Conservation (phyloP, 1,284 basidiomycete species). For the Somion occarium region DNA sequence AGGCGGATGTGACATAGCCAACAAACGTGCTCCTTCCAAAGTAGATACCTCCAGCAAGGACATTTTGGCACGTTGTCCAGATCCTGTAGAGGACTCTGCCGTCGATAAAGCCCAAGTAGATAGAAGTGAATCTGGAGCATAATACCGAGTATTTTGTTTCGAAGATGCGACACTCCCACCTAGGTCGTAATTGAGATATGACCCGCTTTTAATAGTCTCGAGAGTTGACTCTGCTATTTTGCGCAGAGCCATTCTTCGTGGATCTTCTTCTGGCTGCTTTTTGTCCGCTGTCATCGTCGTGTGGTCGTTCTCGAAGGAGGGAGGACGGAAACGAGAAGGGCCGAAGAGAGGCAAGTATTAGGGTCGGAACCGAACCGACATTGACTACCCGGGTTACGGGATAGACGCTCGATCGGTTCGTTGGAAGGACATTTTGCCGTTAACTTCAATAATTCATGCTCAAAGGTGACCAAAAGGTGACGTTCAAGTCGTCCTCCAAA, state of each 20-base stretch:
- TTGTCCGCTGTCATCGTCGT: not conserved
- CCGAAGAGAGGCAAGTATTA: too few species aligned
- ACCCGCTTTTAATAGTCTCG: conserved; percentile 27
- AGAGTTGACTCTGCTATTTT: conserved; percentile 29
- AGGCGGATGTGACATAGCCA: conserved; percentile 14
- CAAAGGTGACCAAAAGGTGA: too few species aligned
- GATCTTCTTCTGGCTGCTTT: not conserved
- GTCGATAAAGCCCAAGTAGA: conserved; percentile 32
- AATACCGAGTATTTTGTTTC: conserved; percentile 37
- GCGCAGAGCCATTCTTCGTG: conserved; percentile 13
- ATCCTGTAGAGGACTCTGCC: conserved; percentile 9
- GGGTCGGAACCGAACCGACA: too few species aligned
- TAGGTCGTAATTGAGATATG: conserved; percentile 28
- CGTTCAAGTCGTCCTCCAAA: too few species aligned
- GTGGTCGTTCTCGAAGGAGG: too few species aligned
- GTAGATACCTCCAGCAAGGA: conserved; percentile 50
- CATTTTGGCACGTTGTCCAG: conserved; percentile 25
- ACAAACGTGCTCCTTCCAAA: conserved; percentile 40
- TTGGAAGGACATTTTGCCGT: too few species aligned
- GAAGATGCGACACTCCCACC: conserved; percentile 25
- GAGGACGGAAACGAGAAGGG: too few species aligned
- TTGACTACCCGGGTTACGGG: too few species aligned
- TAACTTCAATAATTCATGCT: too few species aligned
- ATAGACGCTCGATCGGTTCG: too few species aligned
- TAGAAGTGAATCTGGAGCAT: conserved; percentile 33